Evolutionary conservation across 495 filamentous ascomycete genomes (phyloP), one percentile per base, ranked within the genome.

Genomic region (Durotheca rogersii): DNA sequence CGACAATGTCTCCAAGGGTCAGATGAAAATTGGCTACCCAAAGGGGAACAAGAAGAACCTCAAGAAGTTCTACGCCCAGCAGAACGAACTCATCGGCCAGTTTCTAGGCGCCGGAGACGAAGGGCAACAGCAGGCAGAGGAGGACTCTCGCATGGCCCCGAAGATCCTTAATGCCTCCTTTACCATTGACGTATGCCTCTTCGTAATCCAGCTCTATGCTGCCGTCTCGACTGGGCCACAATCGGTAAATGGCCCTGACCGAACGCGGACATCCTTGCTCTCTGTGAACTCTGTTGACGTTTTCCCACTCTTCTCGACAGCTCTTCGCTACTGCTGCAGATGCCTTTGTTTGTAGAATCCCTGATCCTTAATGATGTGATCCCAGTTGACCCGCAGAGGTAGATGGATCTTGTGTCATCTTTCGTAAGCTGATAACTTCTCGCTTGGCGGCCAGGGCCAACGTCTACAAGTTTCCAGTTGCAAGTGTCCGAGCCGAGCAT

Each of bases 341-440:
- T 62, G 76, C 78, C 17, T 80, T 81, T 53, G 72, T 73, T 51
- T 58, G 72, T 73, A 31, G 44, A 32, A 23, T 57, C 45, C n/a
- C 38, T 51, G 34, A 39, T 29, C 29, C 47, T 32, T 51, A 31
- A 58, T 51, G 32, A 60, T 52, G 40, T 56, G 41, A 36, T 50
- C 36, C 39, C 15, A 14, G 41, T 60, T 68, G 23, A 68, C 59
- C 36, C 19, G n/a, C 36, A 21, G 16, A 41, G 34, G 56, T 29
- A 73, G 72, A 79, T 81, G 77, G 77, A 81, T 41, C 71, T 80
- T n/a, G 76, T 81, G 5, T 79, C 76, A 18, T 80, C 77, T 18
- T 70, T 75, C 50, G 75, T 79, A 50, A 80, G 73, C 67, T 79
- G 18, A 64, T 75, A 49, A 79, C 76, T 4, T 79, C 75, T 0